Base-by-base conservation (phyloP, 169 alveolate species). In the Cyclospora cayetanensis region DNA sequence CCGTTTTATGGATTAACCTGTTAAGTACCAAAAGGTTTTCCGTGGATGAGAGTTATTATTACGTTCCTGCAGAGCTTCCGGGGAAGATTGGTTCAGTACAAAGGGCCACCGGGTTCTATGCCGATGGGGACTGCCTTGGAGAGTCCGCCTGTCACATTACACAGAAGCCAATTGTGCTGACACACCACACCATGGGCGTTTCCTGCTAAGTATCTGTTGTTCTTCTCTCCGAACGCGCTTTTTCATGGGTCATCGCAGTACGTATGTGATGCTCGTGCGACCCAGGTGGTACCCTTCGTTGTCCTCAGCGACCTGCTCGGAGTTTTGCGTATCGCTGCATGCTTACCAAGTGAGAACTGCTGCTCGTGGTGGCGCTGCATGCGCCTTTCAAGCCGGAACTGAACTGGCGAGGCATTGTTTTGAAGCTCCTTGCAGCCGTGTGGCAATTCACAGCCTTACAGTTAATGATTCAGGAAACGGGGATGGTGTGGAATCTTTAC, bases 11-110 rank as follows among this genome's bases (percentile, higher is more conserved):
- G 89, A 52, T 79, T 46, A 79, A 52, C 63, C 12, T 79, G 89
- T 22, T 79, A 27, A 79, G 74, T 12, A 79, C 89, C 29, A 79
- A 52, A 12, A 43, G 89, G 53, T 50, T 79, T 25, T 79, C 89
- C 0, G 74, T 35, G 27, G 89, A 79, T 18, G 89, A 79, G 34
- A 79, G 89, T 52, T 79, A 50, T 34, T 79, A 79, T 52, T 79
- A 79, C 74, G 72, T 50, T 12, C 89, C 89, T 43, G 89, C 89
- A n/a, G 89, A 79, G 22, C 89, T 79, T 18, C 89, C 89, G 25
- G 89, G 89, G 34, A 79, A 72, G 37, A 50, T 79, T 15, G 89
- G 74, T 25, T 79, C 89, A 12, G 72, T 79, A 50, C 89, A 79
- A 31, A 79, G 89, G 52, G 89, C 74, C 22, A 79, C 89, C 42